Evolutionary conservation across 1,284 basidiomycete genomes (phyloP), one percentile per base, ranked within the genome.

Genomic region (Sphaerobolus stellatus): DNA sequence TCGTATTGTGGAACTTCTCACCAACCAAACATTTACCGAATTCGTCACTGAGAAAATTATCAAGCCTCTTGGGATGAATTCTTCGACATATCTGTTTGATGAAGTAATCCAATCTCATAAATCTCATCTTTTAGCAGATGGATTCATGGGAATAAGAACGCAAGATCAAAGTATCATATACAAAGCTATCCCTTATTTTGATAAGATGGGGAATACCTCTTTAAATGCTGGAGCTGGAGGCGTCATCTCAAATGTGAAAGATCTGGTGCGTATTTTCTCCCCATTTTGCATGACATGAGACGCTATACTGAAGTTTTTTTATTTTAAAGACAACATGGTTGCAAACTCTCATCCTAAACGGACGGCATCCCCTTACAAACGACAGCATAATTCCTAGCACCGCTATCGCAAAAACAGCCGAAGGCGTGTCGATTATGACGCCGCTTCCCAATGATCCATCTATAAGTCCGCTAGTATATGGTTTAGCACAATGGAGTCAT

Each of bases 31-130:
- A 1, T 76, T 70, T 50, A 70, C 71, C 33, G 66, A 70, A 0
- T 80, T 75, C 56, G 68, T 80, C 52, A 41, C 62, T 11, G 57
- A 73, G 31, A 67, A 75, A 41, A 67, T 81, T 2, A 75, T 77
- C 57, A 52, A 60, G 6, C 75, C 75, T 0, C 67, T 78, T 7
- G 69, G 71, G 31, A 79, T 80, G 78, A 62, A 68, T 0, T 62
- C 70, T 0, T 72, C 77, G 0, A 78, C 76, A 0, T 80, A 72
- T 60, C 74, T 70, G 13, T 65, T 73, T 1, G 64, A 65, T 4
- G 66, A 68, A 18, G 77, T 76, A 0, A 63, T 69, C 33, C 56
- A 51, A 1, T 60, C 67, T 5, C 72, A 69, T 4, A 56, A 51
- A 1, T 60, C 67, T 5, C 72, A 69, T 4, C 65, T 61, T 2